Conservation (phyloP, 2,329 filamentous ascomycete species). For the Aulographum hederae region DNA sequence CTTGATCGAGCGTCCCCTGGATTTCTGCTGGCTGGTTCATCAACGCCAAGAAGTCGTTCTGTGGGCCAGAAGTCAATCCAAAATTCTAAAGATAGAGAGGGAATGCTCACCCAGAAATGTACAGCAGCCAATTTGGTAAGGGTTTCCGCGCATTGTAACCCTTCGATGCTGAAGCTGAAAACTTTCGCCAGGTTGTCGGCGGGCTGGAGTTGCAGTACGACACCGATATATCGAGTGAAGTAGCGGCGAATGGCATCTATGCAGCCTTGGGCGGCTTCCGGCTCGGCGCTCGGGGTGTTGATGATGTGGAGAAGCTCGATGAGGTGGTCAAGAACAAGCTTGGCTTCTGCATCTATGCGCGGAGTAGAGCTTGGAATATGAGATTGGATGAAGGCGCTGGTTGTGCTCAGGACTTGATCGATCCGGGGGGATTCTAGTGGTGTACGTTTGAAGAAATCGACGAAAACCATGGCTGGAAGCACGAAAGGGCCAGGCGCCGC, state of each 20-base stretch:
- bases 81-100: background rate
- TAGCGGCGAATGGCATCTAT: slow-evolving; percentile 4
- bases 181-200: background rate
- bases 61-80: slow-evolving; percentile 7
- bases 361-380: slow-evolving; percentile 23
- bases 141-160: slow-evolving; percentile 52
- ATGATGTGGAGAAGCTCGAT: slow-evolving; percentile 1
- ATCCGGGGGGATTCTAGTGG: slow-evolving; percentile 33
- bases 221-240: slow-evolving; percentile 5
- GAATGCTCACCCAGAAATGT: slow-evolving; percentile 51
- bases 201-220: slow-evolving; percentile 1
- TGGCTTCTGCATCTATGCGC: slow-evolving; percentile 15
- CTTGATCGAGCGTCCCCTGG: background rate
- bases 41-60: slow-evolving; percentile 6
- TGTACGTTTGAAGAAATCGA: slow-evolving; percentile 43
- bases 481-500: slow-evolving; percentile 59
- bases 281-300: slow-evolving; percentile 3
- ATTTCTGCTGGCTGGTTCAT: background rate
- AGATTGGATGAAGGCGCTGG: slow-evolving; percentile 45
- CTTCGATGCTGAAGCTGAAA: slow-evolving; percentile 41
- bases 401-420: slow-evolving; percentile 35
- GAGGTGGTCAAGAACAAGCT: background rate
- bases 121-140: slow-evolving; percentile 57
- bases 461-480: slow-evolving; percentile 46
- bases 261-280: slow-evolving; percentile 4